A percentile compares a stretch with the other conserved stretches of the same genome.
Evolutionary conservation across 371 early-diverging fungal genomes (phyloP).

Genomic region (Lichtheimia hyalospora): DNA sequence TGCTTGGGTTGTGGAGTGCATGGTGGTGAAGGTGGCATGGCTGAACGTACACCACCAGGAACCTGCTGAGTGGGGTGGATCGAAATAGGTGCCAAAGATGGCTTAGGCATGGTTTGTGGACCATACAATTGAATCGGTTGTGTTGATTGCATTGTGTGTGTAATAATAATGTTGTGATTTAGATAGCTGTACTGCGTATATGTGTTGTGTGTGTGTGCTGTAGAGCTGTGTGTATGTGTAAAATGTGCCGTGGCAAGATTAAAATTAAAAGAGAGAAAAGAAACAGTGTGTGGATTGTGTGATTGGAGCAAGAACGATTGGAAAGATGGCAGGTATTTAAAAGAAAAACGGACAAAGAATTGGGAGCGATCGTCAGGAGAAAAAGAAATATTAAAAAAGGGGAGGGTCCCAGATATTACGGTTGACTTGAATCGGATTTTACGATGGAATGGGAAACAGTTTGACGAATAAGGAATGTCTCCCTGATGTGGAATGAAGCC

Average conservation of each 20-base stretch:
- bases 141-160: slow-evolving; percentile 12
- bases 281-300: not conserved
- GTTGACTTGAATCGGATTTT: slow-evolving; percentile 21
- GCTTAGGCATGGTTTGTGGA: slow-evolving; percentile 23
- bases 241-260: not conserved
- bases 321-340: slow-evolving; percentile 13
- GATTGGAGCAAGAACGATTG: not conserved
- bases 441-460: slow-evolving; percentile 29
- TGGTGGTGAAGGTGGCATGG: slow-evolving; percentile 26
- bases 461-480: slow-evolving; percentile 26
- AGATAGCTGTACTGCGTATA: not conserved
- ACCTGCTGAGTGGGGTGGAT: slow-evolving; percentile 18
- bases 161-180: not conserved
- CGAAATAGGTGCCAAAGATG: slow-evolving; percentile 16
- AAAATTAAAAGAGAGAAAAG: slow-evolving; percentile 7
- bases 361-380: slow-evolving; percentile 22
- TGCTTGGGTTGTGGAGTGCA: slow-evolving; percentile 25
- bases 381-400: slow-evolving; percentile 27
- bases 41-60: not conserved
- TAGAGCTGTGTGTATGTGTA: slow-evolving; percentile 1
- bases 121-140: slow-evolving; percentile 31
- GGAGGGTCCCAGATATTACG: slow-evolving; percentile 3
- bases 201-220: not conserved
- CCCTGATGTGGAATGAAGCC: slow-evolving; percentile 24
- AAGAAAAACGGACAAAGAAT: slow-evolving; percentile 19